Conservation (phyloP, 768 basidiomycete genomes). For the Kwoniella newhampshirensis region DNA sequence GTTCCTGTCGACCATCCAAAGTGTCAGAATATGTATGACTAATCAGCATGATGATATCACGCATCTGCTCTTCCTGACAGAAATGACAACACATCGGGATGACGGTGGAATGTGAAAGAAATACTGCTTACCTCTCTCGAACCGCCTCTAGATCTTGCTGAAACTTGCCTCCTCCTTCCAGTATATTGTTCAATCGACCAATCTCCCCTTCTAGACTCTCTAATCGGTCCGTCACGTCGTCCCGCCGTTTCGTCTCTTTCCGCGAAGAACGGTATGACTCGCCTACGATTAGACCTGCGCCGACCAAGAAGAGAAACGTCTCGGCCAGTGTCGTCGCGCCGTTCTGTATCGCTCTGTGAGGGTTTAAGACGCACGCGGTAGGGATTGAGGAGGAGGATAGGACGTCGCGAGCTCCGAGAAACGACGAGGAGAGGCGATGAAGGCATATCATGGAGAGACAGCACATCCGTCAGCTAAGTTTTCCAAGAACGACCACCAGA, state of each 20-base stretch:
- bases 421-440: not conserved
- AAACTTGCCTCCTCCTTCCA: conserved; percentile 21
- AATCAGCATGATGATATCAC: too few species aligned
- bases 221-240: conserved; percentile 41
- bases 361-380: too few species aligned
- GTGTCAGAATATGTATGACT: not conserved
- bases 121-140: conserved; percentile 39
- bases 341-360: conserved; percentile 49
- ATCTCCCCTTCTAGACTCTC: conserved; percentile 39
- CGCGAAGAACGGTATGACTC: conserved; percentile 42
- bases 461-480: too few species aligned
- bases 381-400: not conserved
- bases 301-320: conserved; percentile 50
- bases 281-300: conserved; percentile 46
- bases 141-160: conserved; percentile 21
- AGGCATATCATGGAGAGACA: not conserved
- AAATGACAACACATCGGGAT: not conserved
- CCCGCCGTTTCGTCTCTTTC: conserved; percentile 45
- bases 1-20: conserved; percentile 32
- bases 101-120: too few species aligned
- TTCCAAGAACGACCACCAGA: too few species aligned
- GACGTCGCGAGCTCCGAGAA: not conserved
- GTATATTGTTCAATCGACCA: conserved; percentile 13
- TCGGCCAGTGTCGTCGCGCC: conserved; percentile 52
- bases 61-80: too few species aligned